Percentiles rank a stretch among this genome's conserved stretches.
These are phyloP conservation scores for Penicillium macrosclerotiorum DNA, from an alignment of 495 filamentous ascomycete genomes.

Conservation along the genomic window DNA sequence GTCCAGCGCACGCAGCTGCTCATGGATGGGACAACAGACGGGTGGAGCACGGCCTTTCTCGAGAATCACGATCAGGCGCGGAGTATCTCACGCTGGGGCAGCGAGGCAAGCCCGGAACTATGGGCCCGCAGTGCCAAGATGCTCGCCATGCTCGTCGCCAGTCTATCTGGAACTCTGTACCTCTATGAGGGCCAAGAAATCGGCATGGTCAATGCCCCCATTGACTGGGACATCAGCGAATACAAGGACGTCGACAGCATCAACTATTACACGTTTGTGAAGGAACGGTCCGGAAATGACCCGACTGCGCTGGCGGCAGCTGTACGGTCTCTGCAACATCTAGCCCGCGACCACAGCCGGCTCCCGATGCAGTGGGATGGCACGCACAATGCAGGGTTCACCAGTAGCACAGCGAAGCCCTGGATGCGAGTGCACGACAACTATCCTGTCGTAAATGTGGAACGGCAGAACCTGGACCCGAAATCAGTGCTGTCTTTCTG, in stretches of 20 bases:
- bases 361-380: conserved; percentile 62
- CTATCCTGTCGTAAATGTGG: conserved; percentile 51
- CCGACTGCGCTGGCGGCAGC: conserved; percentile 35
- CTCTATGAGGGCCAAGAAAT: conserved; percentile 59
- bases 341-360: conserved; percentile 61
- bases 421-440: conserved; percentile 62
- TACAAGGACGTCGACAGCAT: conserved; percentile 53
- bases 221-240: conserved; percentile 39
- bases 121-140: conserved; percentile 50
- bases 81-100: conserved; percentile 43
- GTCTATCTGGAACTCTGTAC: conserved; percentile 50
- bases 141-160: conserved; percentile 50
- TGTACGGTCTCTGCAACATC: conserved; percentile 38
- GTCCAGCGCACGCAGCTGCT: conserved; percentile 40
- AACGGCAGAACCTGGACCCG: conserved; percentile 37
- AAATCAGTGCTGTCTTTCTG: conserved; percentile 48
- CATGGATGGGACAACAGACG: conserved; percentile 45
- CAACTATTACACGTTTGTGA: conserved; percentile 48
- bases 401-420: conserved; percentile 32
- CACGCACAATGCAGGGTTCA: conserved; percentile 54
- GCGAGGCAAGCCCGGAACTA: conserved; percentile 42
- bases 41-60: conserved; percentile 50
- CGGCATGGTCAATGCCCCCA: conserved; percentile 53
- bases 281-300: conserved; percentile 23
- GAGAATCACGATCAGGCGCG: conserved; percentile 45